Evolutionary conservation across 768 basidiomycete genomes (phyloP).

Genomic region (Suillus luteus): DNA sequence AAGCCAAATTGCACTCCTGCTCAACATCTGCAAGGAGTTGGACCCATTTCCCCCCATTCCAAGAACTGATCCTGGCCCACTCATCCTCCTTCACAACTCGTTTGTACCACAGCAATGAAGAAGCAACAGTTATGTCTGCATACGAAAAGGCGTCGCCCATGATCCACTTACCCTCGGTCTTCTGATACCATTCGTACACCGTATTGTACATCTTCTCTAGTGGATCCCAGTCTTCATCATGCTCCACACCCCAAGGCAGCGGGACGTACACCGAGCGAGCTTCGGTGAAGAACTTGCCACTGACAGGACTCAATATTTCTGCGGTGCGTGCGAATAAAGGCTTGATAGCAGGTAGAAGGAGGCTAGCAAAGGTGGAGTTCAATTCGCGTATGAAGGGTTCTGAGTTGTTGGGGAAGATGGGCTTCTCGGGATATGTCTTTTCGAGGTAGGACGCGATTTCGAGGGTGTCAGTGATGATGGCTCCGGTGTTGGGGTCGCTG

Average conservation of each 20-base stretch:
- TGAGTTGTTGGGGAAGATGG: not conserved
- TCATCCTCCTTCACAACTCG: not conserved
- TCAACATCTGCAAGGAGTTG: not conserved
- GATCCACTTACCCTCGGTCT: not conserved
- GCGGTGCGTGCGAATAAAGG: not conserved
- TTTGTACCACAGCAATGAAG: not conserved
- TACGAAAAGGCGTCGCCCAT: not conserved
- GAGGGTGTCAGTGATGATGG: not conserved
- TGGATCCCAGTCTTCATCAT: not conserved
- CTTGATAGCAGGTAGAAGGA: not conserved
- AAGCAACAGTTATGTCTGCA: not conserved
- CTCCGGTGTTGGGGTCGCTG: not conserved
- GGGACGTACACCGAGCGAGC: not conserved
- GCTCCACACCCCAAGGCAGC: not conserved
- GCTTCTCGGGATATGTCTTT: not conserved
- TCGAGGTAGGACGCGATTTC: not conserved
- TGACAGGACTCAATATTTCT: not conserved
- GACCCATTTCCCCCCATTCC: not conserved
- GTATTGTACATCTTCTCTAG: not conserved
- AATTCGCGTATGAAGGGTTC: not conserved
- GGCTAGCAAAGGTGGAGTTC: not conserved
- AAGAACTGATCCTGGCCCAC: not conserved
- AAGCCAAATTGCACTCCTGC: not conserved
- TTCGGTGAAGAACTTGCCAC: not conserved
- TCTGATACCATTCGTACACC: not conserved